Conservation (phyloP, 2,329 filamentous ascomycete species). For the Emydomyces testavorans region DNA sequence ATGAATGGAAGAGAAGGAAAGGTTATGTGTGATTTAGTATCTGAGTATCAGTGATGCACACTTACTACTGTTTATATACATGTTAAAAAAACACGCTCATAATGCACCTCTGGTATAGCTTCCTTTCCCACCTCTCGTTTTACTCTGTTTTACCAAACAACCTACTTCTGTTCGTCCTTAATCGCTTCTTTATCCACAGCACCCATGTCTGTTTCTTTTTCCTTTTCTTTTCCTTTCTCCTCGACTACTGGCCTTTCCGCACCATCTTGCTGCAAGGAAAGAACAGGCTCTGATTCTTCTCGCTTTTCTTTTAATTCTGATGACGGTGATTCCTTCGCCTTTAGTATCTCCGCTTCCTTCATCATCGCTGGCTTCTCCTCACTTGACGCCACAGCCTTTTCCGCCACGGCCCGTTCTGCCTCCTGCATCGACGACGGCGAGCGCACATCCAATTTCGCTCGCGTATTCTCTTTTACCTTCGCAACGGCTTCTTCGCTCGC, state of each 20-base stretch:
- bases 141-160: background rate
- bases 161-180: too few relatives aligned
- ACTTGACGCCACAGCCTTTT: conserved; percentile 11
- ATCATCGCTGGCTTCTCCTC: conserved; percentile 16
- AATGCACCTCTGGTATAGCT: too few relatives aligned
- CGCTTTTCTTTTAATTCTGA: background rate
- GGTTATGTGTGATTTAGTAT: too few relatives aligned
- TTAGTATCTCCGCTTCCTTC: conserved; percentile 12
- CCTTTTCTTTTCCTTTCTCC: background rate
- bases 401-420: conserved; percentile 17
- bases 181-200: background rate
- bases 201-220: background rate
- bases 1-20: too few relatives aligned
- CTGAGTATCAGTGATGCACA: too few relatives aligned
- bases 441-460: conserved; percentile 8
- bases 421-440: conserved; percentile 9
- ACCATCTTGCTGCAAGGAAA: background rate
- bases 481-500: conserved; percentile 32
- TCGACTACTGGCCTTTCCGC: background rate
- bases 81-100: too few relatives aligned
- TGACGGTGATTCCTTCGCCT: conserved; percentile 23
- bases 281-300: background rate
- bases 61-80: too few relatives aligned
- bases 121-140: too few relatives aligned
- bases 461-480: conserved; percentile 26